These are phyloP conservation scores for Heteromeles arbutifolia DNA, from an alignment of 306 rosid species.

Conservation along the genomic window DNA sequence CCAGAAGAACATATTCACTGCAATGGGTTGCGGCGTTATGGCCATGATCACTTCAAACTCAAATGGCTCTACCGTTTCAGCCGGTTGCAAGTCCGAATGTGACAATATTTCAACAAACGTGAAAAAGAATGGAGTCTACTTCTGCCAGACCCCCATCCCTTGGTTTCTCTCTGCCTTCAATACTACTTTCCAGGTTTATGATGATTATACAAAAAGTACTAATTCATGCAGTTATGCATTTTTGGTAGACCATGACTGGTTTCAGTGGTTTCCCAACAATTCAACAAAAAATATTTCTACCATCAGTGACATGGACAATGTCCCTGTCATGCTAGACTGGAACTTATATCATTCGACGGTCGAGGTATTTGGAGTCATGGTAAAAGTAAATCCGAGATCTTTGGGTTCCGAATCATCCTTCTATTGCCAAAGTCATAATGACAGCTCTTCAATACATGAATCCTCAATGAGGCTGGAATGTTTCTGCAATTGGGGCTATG, in stretches of 20 bases:
- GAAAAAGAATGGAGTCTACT: background rate
- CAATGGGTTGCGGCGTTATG: background rate
- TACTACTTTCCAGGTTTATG: background rate
- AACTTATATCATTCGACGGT: background rate
- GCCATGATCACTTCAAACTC: background rate
- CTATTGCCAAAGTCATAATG: background rate
- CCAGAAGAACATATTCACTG: background rate
- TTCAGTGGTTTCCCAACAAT: background rate
- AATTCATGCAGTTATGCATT: slow-evolving; percentile 2
- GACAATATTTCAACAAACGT: background rate
- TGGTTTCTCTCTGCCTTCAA: background rate
- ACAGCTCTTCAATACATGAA: background rate
- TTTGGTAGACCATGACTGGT: background rate
- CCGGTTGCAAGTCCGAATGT: background rate
- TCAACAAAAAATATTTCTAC: background rate
- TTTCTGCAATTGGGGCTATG: background rate
- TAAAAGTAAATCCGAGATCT: background rate
- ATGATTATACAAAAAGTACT: too few species aligned
- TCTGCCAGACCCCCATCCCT: slow-evolving; percentile 10
- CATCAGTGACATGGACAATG: background rate
- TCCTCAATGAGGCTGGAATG: slow-evolving; percentile 1
- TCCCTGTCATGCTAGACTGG: slow-evolving; percentile 1
- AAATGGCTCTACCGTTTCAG: background rate
- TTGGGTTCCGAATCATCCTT: background rate
- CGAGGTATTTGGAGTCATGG: background rate